A percentile compares a stretch with the other conserved stretches of the same genome.
These are phyloP conservation scores for Schizosaccharomyces pombe DNA, from an alignment of 805 yeast species.

Conservation along the genomic window DNA sequence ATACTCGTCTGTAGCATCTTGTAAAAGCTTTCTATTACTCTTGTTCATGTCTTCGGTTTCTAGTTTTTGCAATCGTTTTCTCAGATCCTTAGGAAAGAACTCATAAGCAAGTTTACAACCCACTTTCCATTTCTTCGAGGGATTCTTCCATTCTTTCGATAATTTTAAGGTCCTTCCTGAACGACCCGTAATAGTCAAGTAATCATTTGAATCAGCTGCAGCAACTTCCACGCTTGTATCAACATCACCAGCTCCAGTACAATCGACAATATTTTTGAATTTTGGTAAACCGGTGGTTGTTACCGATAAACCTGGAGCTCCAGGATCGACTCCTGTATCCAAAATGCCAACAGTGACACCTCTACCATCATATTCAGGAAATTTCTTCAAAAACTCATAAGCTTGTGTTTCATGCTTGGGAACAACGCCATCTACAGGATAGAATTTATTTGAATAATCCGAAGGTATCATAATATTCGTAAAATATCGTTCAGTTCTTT, in stretches of 20 bases:
- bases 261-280: background rate
- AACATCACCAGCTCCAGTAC: constrained; percentile 4
- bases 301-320: background rate
- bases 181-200: background rate
- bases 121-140: constrained; percentile 3
- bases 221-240: background rate
- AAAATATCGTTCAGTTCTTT: no score
- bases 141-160: constrained; percentile 3
- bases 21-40: background rate
- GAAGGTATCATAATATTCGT: background rate
- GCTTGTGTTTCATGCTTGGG: constrained; percentile 5
- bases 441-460: background rate
- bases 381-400: background rate
- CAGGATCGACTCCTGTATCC: constrained; percentile 5
- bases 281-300: constrained; percentile 3
- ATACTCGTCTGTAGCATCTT: background rate
- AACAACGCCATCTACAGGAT: constrained; percentile 3
- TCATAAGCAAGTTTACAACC: constrained; percentile 4
- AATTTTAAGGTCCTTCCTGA: background rate
- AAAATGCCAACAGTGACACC: constrained; percentile 2
- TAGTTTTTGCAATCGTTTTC: background rate
- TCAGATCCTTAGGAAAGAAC: background rate
- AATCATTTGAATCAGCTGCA: background rate
- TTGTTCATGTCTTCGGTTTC: background rate
- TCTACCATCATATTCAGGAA: constrained; percentile 3